A percentile compares a stretch with the other conserved stretches of the same genome.
Evolutionary conservation across 371 early-diverging fungal species (phyloP).

Genomic region (Haplosporangium sp.): DNA sequence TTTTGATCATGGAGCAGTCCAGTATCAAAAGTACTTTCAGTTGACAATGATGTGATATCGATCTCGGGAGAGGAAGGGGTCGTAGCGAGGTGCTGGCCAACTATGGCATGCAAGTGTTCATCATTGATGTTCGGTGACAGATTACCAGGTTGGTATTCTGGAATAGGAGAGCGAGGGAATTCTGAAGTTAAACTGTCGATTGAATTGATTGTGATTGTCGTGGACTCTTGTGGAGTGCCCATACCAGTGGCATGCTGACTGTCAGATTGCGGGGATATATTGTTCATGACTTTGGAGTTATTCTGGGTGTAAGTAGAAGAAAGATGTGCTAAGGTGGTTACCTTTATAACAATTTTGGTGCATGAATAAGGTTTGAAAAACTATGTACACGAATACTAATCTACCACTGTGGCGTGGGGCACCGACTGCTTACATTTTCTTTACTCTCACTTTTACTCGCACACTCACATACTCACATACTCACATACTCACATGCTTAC

Average conservation of each 20-base stretch:
- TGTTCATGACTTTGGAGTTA: background rate
- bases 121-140: constrained; percentile 17
- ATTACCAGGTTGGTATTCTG: constrained; percentile 2
- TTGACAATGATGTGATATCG: background rate
- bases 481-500: no score
- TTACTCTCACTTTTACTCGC: background rate
- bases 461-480: no score
- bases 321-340: background rate
- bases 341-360: background rate
- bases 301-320: background rate
- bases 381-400: no score
- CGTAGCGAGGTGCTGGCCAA: constrained; percentile 34
- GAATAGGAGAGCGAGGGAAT: constrained; percentile 17
- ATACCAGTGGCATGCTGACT: background rate
- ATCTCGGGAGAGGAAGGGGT: constrained; percentile 16
- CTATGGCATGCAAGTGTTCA: constrained; percentile 32
- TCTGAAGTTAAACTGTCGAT: constrained; percentile 3
- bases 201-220: background rate
- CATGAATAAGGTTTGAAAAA: background rate
- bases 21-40: background rate
- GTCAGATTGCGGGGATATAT: background rate
- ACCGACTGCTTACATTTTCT: background rate
- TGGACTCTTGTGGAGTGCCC: background rate
- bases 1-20: background rate
- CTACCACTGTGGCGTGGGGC: background rate